These are phyloP conservation scores for Linnemannia zychae DNA, from an alignment of 192 early-diverging fungal species.

Conservation along the genomic window DNA sequence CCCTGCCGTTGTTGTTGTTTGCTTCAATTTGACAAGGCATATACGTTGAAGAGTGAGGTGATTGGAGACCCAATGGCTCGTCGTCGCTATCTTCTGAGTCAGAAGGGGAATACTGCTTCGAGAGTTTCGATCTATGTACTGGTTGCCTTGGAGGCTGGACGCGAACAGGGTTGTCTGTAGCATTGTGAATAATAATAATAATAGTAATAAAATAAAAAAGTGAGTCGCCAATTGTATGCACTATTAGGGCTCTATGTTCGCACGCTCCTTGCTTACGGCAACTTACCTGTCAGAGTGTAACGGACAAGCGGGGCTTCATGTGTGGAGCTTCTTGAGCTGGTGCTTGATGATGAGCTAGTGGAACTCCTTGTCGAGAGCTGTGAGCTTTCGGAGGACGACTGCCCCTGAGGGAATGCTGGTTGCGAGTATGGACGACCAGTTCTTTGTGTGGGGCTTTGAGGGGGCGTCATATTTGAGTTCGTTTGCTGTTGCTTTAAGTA, in stretches of 20 bases:
- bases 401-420: conserved; percentile 7
- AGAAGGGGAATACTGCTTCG: conserved; percentile 47
- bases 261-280: not conserved
- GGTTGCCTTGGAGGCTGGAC: conserved; percentile 30
- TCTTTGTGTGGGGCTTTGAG: not conserved
- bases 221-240: not conserved
- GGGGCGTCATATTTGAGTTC: not conserved
- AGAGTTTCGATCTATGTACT: conserved; percentile 36
- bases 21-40: conserved; percentile 7
- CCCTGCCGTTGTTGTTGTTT: conserved; percentile 14
- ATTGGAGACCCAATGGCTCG: conserved; percentile 24
- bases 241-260: not conserved
- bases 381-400: conserved; percentile 6
- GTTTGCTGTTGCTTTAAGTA: conserved; percentile 34
- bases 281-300: conserved; percentile 22
- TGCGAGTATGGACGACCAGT: conserved; percentile 12
- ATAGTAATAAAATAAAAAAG: not conserved
- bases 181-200: not conserved
- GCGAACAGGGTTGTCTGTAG: conserved; percentile 24
- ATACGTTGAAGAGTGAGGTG: not conserved
- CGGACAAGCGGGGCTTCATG: conserved; percentile 6
- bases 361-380: conserved; percentile 8
- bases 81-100: conserved; percentile 48
- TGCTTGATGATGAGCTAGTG: conserved; percentile 2
- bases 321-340: conserved; percentile 20